Evolutionary conservation across 257 asterid species (phyloP).

Genomic region (Striga asiatica): DNA sequence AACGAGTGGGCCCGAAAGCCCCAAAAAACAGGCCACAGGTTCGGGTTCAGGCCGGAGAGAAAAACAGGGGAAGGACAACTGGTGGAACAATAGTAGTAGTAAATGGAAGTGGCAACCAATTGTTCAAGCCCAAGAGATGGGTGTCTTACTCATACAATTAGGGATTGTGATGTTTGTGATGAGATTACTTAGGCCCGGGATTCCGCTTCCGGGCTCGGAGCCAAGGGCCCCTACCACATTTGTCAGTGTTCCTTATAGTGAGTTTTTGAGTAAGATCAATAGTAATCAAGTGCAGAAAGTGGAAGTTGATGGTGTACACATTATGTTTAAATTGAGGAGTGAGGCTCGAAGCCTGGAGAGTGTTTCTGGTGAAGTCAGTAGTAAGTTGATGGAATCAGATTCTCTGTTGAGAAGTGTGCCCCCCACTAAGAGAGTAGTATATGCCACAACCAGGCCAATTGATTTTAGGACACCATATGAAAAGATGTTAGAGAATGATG

Average conservation of each 20-base stretch:
- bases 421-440: constrained; percentile 72
- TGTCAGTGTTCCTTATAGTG: constrained; percentile 84
- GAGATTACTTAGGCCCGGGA: constrained; percentile 84
- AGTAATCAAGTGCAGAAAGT: constrained; percentile 77
- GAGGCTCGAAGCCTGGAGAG: constrained; percentile 41
- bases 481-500: constrained; percentile 90
- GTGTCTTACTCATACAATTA: constrained; percentile 71
- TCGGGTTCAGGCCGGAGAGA: constrained; percentile 53
- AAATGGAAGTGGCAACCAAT: constrained; percentile 90
- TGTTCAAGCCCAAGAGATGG: constrained; percentile 80
- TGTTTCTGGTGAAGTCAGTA: constrained; percentile 28
- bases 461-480: constrained; percentile 92
- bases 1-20: constrained; percentile 35
- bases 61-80: constrained; percentile 65
- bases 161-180: constrained; percentile 87
- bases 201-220: constrained; percentile 86
- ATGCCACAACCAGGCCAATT: constrained; percentile 74
- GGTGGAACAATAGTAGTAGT: constrained; percentile 43
- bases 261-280: constrained; percentile 70
- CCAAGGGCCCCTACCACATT: constrained; percentile 49
- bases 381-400: constrained; percentile 76
- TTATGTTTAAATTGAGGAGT: constrained; percentile 78
- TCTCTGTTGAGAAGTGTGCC: constrained; percentile 42
- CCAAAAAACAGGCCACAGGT: constrained; percentile 26
- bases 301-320: constrained; percentile 95